Base-by-base conservation (phyloP, 805 yeast species). In the Hemisphaericaspora nanyangensis region DNA sequence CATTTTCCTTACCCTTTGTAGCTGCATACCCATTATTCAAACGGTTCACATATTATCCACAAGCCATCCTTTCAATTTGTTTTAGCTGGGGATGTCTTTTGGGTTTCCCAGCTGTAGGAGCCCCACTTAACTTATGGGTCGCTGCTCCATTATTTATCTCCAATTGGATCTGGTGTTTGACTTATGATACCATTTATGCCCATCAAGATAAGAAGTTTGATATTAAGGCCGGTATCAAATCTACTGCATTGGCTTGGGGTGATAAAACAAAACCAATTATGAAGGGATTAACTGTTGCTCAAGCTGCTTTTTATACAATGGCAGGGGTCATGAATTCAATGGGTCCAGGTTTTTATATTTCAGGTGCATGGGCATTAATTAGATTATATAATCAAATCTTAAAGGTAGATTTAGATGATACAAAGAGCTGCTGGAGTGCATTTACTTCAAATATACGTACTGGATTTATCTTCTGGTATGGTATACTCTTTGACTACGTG, bases 241-340 rank as follows among this genome's bases (percentile, higher is more conserved):
- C 96, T 2, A 89, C 98, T 0, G 99, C 99, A 6, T 72, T 93
- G 49, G 90, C 85, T 2, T 95, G 99, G 99, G 95, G 95, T 7
- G 76, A 74, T 17, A 73, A 77, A 24, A 77, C 96, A 1, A 89
- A 85, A 56, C 73, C 79, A 8, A 77, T 89, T 30, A 70, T 85
- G 51, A 70, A 77, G 32, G 80, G 76, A 0, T 56, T 89, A 47
- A 76, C 87, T 6, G 68, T 69, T 1, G 79, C 79, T 1, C 99
- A 93, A 62, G 69, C 85, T 47, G 75, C 74, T 1, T 60, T 80
- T 29, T 76, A 79, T 45, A 68, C 80, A 2, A 46, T 75, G 6
- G 86, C 95, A 19, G 98, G 97, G 1, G 51, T 75, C 17, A 63
- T 81, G 56, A 80, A 82, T 35, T 85, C 91, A 13, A 74, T 83